Evolutionary conservation across 768 basidiomycete species (phyloP), one percentile per base, ranked within the genome.

Genomic region (Sutorius australiensis): DNA sequence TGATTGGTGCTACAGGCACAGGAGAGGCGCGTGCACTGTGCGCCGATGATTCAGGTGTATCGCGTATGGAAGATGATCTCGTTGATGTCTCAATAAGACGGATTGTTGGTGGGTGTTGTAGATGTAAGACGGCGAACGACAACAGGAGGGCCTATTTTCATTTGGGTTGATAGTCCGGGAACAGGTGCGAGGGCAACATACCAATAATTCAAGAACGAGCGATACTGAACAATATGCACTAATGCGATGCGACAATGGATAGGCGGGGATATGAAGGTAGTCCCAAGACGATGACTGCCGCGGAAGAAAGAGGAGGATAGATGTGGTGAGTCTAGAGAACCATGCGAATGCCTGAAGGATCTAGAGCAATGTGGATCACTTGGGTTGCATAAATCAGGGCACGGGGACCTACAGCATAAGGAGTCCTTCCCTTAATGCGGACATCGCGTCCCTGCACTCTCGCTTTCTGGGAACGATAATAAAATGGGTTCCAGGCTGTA

Each of bases 401-500:
- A 39, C 13, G 28, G 17, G 17, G 17, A 69, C 84, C 50, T 63
- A 86, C 89, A 56, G 80, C 82, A 63, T 92, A 88, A 52, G 67
- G 62, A 9, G 68, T 69, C 66, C 83, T 87, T 19, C 89, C 87
- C 27, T 74, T 76, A 33, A 89, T 72, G 45, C 86, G 81, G 21
- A 91, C 76, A 55, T 83, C 79, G 17, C 88, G 80, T 2, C 89
- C 87, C 73, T 91, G 88, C 38, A 79, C 72, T 59, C 80, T 78
- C 12, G 85, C 82, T 58, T 73, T 77, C 57, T 77, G 77, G 49
- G 80, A 72, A 10, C 79, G 73, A 21, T 78, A 70, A 67, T 92
- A 92, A 17, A 87, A 88, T 12, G 91, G 92, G 64, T 95, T 84
- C 93, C 93, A 95, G 2, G 78, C 82, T 0, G 83, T 83, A 86